Base-by-base conservation (phyloP, 169 alveolate species). In the Plasmodium cynomolgi region DNA sequence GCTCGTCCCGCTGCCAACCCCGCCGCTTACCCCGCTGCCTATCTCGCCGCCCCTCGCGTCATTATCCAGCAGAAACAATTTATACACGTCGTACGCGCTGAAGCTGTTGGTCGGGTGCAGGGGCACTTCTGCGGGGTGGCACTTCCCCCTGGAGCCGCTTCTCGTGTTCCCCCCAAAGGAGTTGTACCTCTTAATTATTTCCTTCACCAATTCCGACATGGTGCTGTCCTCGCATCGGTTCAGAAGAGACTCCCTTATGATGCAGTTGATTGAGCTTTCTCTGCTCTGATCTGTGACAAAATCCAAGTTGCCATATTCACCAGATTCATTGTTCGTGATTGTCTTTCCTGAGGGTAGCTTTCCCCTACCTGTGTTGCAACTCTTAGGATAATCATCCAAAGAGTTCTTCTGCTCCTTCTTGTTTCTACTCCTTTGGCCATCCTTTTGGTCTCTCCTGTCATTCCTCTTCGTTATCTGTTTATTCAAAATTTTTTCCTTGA, bases 11-110 rank as follows among this genome's bases (percentile, higher is more conserved):
- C 44, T 6, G 23, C 77, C 1, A 8, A 20, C n/a, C 20, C 0
- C 2, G 13, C 6, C 8, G 37, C 7, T 11, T 0, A 23, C 9
- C n/a, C 3, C 15, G 3, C 39, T 7, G 26, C 7, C 29, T 15
- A 3, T 3, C 20, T 29, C 47, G 17, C 3, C 50, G 1, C 41
- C 1, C 39, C 26, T 23, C 20, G 20, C 6, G 29, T 20, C 58
- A 84, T 72, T 54, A 31, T 77, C 83, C 15, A 50, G 71, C 15
- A 86, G 68, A 77, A 86, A 86, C 23, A 86, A 33, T 26, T 86
- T 86, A 77, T 77, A 86, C 26, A 86, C 44, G 31, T 86, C 93
- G 72, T 50, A 86, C 23, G 79, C 31, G 33, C 93, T 86, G 33
- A 86, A 86, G 15, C 81, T 47, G 81, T 37, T 26, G 9, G 71